Percentiles rank a stretch among this genome's conserved stretches.
Conservation (phyloP, 2,329 filamentous ascomycete genomes). For the Colletotrichum scovillei region DNA sequence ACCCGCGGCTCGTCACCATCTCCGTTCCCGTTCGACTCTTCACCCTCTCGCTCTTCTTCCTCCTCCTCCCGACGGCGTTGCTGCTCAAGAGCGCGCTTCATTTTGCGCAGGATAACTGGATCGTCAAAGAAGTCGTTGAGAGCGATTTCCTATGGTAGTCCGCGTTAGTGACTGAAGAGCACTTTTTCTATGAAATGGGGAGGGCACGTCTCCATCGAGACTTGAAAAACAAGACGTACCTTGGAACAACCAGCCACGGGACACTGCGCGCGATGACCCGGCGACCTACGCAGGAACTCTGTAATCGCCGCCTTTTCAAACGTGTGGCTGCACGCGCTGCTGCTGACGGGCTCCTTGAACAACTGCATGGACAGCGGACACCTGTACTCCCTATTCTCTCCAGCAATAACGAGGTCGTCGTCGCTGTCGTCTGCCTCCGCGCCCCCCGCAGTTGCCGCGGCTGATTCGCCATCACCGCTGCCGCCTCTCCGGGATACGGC, state of each 20-base stretch:
- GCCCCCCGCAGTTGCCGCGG: slow-evolving; percentile 55
- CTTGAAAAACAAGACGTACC: slow-evolving; percentile 49
- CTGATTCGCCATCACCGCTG: slow-evolving; percentile 40
- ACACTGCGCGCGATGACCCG: slow-evolving; percentile 61
- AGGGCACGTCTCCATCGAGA: too few relatives aligned
- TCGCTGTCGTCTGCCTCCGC: slow-evolving; percentile 64
- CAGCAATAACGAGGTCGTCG: slow-evolving; percentile 76
- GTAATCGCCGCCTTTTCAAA: slow-evolving; percentile 76
- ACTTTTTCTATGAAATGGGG: too few relatives aligned
- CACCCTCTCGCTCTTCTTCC: slow-evolving; percentile 48
- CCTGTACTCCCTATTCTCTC: slow-evolving; percentile 72
- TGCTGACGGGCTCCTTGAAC: slow-evolving; percentile 75
- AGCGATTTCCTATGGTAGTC: slow-evolving; percentile 55
- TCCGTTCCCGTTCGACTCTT: slow-evolving; percentile 23
- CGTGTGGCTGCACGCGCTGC: slow-evolving; percentile 74
- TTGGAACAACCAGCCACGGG: slow-evolving; percentile 73
- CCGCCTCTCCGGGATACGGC: slow-evolving; percentile 12
- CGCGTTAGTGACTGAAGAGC: slow-evolving; percentile 13
- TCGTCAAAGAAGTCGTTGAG: slow-evolving; percentile 67
- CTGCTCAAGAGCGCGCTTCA: slow-evolving; percentile 60
- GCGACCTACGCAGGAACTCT: slow-evolving; percentile 59
- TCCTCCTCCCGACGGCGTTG: slow-evolving; percentile 58
- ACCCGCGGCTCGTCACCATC: background rate
- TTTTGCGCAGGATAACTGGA: slow-evolving; percentile 65
- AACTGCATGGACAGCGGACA: slow-evolving; percentile 76